Conservation (phyloP, 164 flowering plant species). For the Tinospora cordifolia region DNA sequence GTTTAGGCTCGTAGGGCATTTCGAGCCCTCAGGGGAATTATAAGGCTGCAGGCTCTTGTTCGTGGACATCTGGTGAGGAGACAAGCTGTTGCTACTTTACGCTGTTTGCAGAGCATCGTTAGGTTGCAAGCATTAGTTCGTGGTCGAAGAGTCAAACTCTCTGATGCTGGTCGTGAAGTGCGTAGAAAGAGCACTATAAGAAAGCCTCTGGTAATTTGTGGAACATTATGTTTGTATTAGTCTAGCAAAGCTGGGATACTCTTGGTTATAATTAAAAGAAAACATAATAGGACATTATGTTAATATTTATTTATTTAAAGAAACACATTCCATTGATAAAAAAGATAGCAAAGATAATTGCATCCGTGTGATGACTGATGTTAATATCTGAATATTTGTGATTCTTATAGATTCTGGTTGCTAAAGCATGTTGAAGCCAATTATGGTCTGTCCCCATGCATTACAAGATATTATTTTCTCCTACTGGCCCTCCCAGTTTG, state of each 20-base stretch:
- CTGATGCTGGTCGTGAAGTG: constrained; percentile 41
- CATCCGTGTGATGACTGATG: not conserved
- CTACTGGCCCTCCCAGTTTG: too few relatives aligned
- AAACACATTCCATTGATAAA: too few relatives aligned
- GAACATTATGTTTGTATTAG: not conserved
- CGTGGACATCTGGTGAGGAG: constrained; percentile 92
- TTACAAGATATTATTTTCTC: too few relatives aligned
- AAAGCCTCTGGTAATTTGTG: constrained; percentile 33
- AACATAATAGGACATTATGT: too few relatives aligned
- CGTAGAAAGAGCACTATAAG: constrained; percentile 19
- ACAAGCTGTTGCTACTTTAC: constrained; percentile 72
- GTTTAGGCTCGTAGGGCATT: constrained; percentile 84
- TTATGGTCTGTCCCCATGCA: too few relatives aligned
- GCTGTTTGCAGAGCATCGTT: constrained; percentile 56
- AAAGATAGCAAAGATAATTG: too few relatives aligned
- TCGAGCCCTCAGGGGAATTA: constrained; percentile 84
- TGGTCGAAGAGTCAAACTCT: constrained; percentile 47
- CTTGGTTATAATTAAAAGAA: too few relatives aligned
- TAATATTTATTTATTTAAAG: too few relatives aligned
- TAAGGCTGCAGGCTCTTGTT: constrained; percentile 88
- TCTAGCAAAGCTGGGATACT: too few relatives aligned
- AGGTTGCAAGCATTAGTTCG: constrained; percentile 75
- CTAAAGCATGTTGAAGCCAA: not conserved
- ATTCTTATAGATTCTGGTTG: not conserved
- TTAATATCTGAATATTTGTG: not conserved